Conservation (phyloP, 2,329 filamentous ascomycete species). For the Nectriaceae sp. region DNA sequence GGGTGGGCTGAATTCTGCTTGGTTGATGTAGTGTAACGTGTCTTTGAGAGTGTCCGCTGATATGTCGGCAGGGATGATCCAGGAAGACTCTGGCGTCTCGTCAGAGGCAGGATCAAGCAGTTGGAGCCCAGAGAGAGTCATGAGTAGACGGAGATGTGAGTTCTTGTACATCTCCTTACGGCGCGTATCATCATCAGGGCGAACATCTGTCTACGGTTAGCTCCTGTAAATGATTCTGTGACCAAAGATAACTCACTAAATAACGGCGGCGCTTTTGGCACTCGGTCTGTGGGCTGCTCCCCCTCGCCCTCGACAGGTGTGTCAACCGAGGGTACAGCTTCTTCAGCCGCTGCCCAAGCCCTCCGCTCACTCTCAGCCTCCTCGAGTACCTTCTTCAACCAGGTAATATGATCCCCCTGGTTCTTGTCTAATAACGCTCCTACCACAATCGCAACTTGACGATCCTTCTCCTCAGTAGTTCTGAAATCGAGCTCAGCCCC, state of each 20-base stretch:
- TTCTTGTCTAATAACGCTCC: constrained; percentile 79
- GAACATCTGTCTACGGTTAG: constrained; percentile 52
- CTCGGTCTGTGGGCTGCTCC: constrained; percentile 27
- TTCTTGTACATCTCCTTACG: constrained; percentile 85
- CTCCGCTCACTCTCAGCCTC: constrained; percentile 72
- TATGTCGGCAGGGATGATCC: constrained; percentile 72
- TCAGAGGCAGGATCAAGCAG: constrained; percentile 56
- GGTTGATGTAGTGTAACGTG: constrained; percentile 70
- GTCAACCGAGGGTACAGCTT: constrained; percentile 51
- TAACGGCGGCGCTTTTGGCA: constrained; percentile 32
- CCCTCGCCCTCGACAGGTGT: constrained; percentile 36
- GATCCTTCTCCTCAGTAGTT: constrained; percentile 64
- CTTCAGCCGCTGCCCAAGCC: constrained; percentile 74
- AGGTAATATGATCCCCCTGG: constrained; percentile 73
- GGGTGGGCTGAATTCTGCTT: constrained; percentile 76
- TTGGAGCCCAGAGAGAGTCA: constrained; percentile 74
- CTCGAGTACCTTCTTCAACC: constrained; percentile 74
- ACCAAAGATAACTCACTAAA: constrained; percentile 34
- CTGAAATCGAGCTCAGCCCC: constrained; percentile 85
- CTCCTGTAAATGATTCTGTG: no score
- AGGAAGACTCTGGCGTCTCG: constrained; percentile 74
- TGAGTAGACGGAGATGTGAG: constrained; percentile 79
- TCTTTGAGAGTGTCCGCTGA: constrained; percentile 68
- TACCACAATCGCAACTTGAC: constrained; percentile 79
- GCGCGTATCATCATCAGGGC: constrained; percentile 65